Percentiles rank a stretch among this genome's conserved stretches.
Evolutionary conservation across 2,329 filamentous ascomycete genomes (phyloP).

Genomic region (Colletotrichum zoysiae): DNA sequence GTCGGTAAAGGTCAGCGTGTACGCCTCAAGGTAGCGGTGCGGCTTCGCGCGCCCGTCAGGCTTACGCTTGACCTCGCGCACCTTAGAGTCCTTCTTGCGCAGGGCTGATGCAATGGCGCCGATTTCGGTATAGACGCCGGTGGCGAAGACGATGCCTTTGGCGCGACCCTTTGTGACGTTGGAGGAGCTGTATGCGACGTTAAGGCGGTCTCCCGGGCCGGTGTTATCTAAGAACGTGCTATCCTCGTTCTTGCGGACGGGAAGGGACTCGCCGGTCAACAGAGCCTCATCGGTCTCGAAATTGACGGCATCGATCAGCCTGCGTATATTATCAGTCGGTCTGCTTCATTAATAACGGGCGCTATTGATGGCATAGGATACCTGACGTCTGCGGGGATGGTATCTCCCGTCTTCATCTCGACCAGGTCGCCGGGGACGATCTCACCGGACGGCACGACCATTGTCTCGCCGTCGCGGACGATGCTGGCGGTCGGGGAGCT

Average conservation of each 20-base stretch:
- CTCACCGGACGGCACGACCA: constrained; percentile 65
- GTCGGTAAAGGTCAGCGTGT: constrained; percentile 65
- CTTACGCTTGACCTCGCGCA: constrained; percentile 64
- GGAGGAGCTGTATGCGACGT: constrained; percentile 72
- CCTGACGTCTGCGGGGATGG: constrained; percentile 57
- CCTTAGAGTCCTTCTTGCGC: constrained; percentile 65
- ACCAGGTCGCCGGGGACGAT: constrained; percentile 71
- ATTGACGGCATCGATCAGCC: constrained; percentile 63
- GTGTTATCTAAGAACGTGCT: constrained; percentile 64
- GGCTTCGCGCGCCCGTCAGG: constrained; percentile 65
- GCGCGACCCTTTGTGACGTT: constrained; percentile 73
- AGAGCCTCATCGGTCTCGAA: constrained; percentile 68
- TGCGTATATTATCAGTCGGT: constrained; percentile 35
- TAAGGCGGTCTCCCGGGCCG: constrained; percentile 72
- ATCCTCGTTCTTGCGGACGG: constrained; percentile 65
- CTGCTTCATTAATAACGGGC: constrained; percentile 5
- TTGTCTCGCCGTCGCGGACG: constrained; percentile 62
- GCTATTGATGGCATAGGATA: constrained; percentile 34
- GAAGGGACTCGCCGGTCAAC: constrained; percentile 73
- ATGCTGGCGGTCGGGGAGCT: constrained; percentile 64
- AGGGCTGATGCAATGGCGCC: constrained; percentile 67
- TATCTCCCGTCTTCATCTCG: constrained; percentile 64
- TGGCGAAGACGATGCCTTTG: constrained; percentile 70
- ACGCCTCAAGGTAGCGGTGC: constrained; percentile 63
- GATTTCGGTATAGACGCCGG: constrained; percentile 72